Evolutionary conservation across 148 eudicot genomes (phyloP), one percentile per base, ranked within the genome.

Genomic region (Nyssa sinensis): DNA sequence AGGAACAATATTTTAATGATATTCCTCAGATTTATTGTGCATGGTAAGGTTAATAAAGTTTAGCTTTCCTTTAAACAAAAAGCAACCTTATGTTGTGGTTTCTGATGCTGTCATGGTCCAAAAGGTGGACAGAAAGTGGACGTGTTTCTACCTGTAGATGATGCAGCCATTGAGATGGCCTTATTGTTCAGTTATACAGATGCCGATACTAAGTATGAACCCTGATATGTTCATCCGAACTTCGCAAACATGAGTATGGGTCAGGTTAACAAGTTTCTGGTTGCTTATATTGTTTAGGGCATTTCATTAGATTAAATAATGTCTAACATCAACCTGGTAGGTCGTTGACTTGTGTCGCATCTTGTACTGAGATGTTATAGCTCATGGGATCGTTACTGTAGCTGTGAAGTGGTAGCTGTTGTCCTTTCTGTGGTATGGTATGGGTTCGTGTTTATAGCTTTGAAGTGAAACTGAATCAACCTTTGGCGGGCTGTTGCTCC

Each of bases 341-440:
- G 62, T 53, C 60, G 55, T 80, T 71, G 59, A 80, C 57, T 64
- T 7, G 65, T 77, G 53, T 71, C 33, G 44, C 31, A 4, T 72
- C 35, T 68, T 75, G 27, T 44, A 62, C 65, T 12, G 70, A 66
- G 60, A 44, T 44, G 17, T 11, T 44, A 44, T 72, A 72, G 75
- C 80, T 47, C 41, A 68, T 77, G 77, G 80, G 73, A 64, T 71
- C 66, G 75, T 80, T 82, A 75, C 41, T 71, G 80, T 81, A 74
- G 84, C 84, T 75, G 84, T 34, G 84, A 80, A 80, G 84, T 66
- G 74, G 81, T 68, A n/a, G 75, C 77, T 57, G 87, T 65, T 72
- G 75, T 67, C 67, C 62, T 57, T 70, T 21, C 33, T 32, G 71
- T 77, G 12, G 69, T 39, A 39, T 66, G 74, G 70, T 47, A 68